These are phyloP conservation scores for Sextonia rubra DNA, from an alignment of 164 flowering plant genomes.

Conservation along the genomic window DNA sequence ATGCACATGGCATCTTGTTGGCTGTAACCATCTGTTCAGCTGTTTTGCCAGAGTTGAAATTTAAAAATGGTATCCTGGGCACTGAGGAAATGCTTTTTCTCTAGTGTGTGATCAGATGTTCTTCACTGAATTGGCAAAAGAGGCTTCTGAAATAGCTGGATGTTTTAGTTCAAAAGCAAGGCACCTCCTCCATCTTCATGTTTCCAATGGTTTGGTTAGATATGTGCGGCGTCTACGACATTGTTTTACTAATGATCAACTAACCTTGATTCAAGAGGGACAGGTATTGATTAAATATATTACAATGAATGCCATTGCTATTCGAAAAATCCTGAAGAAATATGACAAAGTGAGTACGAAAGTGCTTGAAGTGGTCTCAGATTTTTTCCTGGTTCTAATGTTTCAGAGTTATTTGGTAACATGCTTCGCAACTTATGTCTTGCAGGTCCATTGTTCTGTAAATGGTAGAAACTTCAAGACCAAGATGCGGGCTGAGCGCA, in stretches of 20 bases:
- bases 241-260: conserved; percentile 50
- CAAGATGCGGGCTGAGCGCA: conserved; percentile 58
- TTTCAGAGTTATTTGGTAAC: not conserved
- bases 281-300: conserved; percentile 60
- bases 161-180: conserved; percentile 67
- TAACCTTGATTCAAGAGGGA: conserved; percentile 46
- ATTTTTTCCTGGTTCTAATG: not conserved
- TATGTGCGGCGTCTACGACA: conserved; percentile 40
- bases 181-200: conserved; percentile 62
- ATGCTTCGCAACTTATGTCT: not conserved
- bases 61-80: not conserved
- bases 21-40: too few species aligned
- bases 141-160: conserved; percentile 73
- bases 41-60: too few species aligned
- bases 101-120: conserved; percentile 79
- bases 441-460: conserved; percentile 70
- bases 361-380: not conserved
- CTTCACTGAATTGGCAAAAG: conserved; percentile 76
- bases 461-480: conserved; percentile 71
- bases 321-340: conserved; percentile 85
- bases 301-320: conserved; percentile 84
- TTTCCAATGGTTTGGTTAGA: conserved; percentile 48
- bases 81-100: conserved; percentile 5
- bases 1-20: too few species aligned
- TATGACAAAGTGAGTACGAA: conserved; percentile 72